A percentile compares a stretch with the other conserved stretches of the same genome.
Evolutionary conservation across 2,329 filamentous ascomycete species (phyloP).

Genomic region (Venturia asperata): DNA sequence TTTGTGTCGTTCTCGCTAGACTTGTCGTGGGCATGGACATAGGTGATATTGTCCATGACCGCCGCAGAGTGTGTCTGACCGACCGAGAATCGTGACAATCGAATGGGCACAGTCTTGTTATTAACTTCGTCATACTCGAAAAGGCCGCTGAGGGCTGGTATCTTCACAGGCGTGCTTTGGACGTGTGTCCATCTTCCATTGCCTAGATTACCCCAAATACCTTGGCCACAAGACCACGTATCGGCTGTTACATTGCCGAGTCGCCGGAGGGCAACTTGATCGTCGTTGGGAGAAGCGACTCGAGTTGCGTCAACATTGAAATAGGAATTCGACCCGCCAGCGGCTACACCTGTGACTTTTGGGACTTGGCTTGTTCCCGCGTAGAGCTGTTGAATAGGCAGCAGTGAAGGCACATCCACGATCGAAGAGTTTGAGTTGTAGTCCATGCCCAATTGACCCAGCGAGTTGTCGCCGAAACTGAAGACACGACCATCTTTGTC

Average conservation of each 20-base stretch:
- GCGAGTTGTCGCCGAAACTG: slow-evolving; percentile 82
- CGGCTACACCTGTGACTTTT: slow-evolving; percentile 68
- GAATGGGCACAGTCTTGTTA: slow-evolving; percentile 67
- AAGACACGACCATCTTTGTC: slow-evolving; percentile 73
- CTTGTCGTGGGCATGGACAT: slow-evolving; percentile 48
- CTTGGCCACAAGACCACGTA: slow-evolving; percentile 79
- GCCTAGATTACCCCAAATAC: slow-evolving; percentile 75
- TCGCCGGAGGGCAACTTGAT: slow-evolving; percentile 29
- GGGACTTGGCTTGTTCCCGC: slow-evolving; percentile 52
- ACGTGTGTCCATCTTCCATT: slow-evolving; percentile 87
- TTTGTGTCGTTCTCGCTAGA: slow-evolving; percentile 64
- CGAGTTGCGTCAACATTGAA: slow-evolving; percentile 74
- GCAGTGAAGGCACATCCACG: slow-evolving; percentile 61
- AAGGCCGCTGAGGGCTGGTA: slow-evolving; percentile 75
- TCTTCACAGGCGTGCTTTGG: slow-evolving; percentile 67
- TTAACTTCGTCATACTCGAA: slow-evolving; percentile 77
- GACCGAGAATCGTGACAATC: slow-evolving; percentile 62
- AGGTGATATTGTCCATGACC: slow-evolving; percentile 73
- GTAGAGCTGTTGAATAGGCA: slow-evolving; percentile 70
- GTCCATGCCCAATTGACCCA: slow-evolving; percentile 85
- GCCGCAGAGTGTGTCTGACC: slow-evolving; percentile 77
- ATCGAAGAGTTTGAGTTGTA: slow-evolving; percentile 54
- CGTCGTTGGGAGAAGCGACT: slow-evolving; percentile 40
- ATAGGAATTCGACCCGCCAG: slow-evolving; percentile 80
- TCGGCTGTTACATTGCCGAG: slow-evolving; percentile 60